Base-by-base conservation (phyloP, 2,329 filamentous ascomycete genomes). In the Arthroderma sp. region DNA sequence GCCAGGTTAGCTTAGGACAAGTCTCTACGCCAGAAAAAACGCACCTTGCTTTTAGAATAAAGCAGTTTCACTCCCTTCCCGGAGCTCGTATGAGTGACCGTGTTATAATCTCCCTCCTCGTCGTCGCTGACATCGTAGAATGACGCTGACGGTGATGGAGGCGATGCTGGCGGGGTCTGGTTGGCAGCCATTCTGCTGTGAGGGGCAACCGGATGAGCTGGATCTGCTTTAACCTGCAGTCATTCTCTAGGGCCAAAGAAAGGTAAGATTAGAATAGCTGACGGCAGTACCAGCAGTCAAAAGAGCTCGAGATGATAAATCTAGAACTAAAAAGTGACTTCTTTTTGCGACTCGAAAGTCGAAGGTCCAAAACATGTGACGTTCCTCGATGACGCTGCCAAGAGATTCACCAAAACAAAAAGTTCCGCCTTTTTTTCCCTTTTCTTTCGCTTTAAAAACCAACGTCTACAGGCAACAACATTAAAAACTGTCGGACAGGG, bases 91-190 rank as follows among this genome's bases (percentile, higher is more conserved):
- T 94, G 88, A 3, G 88, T 86, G 66, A 98, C 89, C 17, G 90
- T 97, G 70, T 94, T 88, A 75, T 98, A 98, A 47, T 88, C 93
- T 64, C 86, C 87, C 73, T 97, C 93, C 62, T 95, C 91, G 67
- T 95, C 90, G 76, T 98, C 94, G 72, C 88, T 95, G 79, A 97
- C 79, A 67, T 91, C 91, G 77, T 95, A 96, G 77, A 91, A 93
- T 66, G 89, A 95, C 55, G 85, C 88, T 2, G 87, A 81, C 1
- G 91, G 90, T 37, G 91, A 96, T 13, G 82, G 78, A 59, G 71
- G 71, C 55, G 71, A 71, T 35, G 51, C 33, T 2, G 51, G 51
- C 33, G 51, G 51, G 31, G 51, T 54, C 33, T n/a, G 19, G 11
- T 39, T 54, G n/a, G 33, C 21, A 39, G 51, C 51, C 51, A 54